Evolutionary conservation across 352 stramenopile species (phyloP).

Genomic region (Aphanomyces euteiches): DNA sequence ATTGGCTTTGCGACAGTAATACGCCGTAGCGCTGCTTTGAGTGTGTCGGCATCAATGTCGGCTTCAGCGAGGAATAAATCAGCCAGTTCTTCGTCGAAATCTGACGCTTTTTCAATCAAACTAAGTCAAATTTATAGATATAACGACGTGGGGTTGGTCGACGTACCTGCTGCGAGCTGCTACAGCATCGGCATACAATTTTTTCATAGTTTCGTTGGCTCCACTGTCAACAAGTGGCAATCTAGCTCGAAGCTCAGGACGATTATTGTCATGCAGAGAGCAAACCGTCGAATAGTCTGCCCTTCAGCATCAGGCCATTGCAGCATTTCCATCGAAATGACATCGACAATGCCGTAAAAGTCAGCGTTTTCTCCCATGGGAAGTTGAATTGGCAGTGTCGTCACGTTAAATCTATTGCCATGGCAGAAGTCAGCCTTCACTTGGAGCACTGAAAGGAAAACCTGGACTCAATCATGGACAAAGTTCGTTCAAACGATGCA

Average conservation of each 20-base stretch:
- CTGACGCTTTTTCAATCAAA: constrained; percentile 58
- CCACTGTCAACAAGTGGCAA: constrained; percentile 46
- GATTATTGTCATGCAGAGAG: not conserved
- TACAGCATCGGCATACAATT: constrained; percentile 43
- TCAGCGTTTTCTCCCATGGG: constrained; percentile 57
- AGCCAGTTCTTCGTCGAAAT: constrained; percentile 68
- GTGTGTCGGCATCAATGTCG: constrained; percentile 44
- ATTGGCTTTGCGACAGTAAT: constrained; percentile 43
- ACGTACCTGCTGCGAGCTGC: constrained; percentile 39
- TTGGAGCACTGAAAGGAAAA: not conserved
- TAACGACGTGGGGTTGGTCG: not conserved
- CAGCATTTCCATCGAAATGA: constrained; percentile 66
- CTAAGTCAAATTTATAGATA: constrained; percentile 17
- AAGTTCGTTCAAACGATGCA: constrained; percentile 90
- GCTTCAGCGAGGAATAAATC: constrained; percentile 77
- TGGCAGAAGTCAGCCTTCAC: not conserved
- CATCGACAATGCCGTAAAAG: constrained; percentile 63
- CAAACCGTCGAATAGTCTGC: constrained; percentile 41
- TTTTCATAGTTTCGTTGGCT: constrained; percentile 45
- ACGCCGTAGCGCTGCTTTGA: constrained; percentile 55
- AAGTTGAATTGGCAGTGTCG: constrained; percentile 60
- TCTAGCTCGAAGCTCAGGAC: not conserved
- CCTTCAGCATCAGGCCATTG: constrained; percentile 62
- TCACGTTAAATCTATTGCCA: constrained; percentile 42
- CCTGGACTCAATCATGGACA: constrained; percentile 59